These are phyloP conservation scores for Didymella keratinophila DNA, from an alignment of 2,329 filamentous ascomycete species.

Conservation along the genomic window DNA sequence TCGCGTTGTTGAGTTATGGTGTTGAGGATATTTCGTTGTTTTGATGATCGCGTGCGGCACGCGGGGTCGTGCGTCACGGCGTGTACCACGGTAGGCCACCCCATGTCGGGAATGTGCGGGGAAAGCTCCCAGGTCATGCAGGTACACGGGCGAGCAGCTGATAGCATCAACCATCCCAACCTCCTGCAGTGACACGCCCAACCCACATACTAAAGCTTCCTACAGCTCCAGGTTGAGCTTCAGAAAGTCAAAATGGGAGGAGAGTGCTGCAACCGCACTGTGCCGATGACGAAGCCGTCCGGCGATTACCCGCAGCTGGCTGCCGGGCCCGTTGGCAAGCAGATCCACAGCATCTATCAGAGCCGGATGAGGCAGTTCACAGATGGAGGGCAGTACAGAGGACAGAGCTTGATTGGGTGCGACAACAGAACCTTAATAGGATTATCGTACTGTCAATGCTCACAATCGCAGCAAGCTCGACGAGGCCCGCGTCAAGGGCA, in stretches of 20 bases:
- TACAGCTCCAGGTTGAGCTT: neutral
- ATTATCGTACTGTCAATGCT: neutral
- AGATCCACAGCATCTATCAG: conserved; percentile 83
- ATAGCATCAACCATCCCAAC: conserved; percentile 12
- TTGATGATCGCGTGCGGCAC: too few relatives aligned
- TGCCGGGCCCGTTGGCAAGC: conserved; percentile 50
- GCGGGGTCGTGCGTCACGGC: too few relatives aligned
- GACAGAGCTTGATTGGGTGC: conserved; percentile 75
- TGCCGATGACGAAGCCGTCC: conserved; percentile 28
- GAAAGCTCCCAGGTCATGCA: conserved; percentile 19
- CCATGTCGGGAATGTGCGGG: conserved; percentile 5
- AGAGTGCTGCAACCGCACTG: conserved; percentile 40
- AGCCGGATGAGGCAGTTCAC: conserved; percentile 85
- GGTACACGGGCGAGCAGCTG: conserved; percentile 18
- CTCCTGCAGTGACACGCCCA: neutral
- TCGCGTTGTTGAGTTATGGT: too few relatives aligned
- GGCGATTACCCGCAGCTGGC: conserved; percentile 46
- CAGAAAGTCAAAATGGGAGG: conserved; percentile 42
- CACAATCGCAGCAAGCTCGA: conserved; percentile 68
- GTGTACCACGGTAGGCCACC: too few relatives aligned
- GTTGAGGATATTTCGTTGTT: too few relatives aligned
- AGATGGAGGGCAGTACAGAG: conserved; percentile 72
- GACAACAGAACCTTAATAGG: conserved; percentile 29
- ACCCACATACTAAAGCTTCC: neutral
- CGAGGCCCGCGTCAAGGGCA: conserved; percentile 71